Evolutionary conservation across 352 stramenopile genomes (phyloP).

Genomic region (Phytophthora hibernalis): DNA sequence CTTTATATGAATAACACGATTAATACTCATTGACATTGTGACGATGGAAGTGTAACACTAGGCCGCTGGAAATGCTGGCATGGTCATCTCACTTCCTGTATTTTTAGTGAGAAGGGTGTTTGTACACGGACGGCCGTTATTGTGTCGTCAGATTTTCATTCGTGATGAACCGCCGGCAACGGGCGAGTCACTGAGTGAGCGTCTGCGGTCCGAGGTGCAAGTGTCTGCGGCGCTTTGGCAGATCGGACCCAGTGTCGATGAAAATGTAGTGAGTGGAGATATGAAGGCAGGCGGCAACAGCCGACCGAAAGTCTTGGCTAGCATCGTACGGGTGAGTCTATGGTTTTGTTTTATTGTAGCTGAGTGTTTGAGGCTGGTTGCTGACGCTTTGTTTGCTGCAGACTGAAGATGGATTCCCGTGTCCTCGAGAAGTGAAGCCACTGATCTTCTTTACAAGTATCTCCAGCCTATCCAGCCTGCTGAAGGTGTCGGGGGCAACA

Average conservation of each 20-base stretch:
- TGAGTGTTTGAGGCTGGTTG: not conserved
- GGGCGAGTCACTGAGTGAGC: constrained; percentile 56
- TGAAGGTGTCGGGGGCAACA: not conserved
- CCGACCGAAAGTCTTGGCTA: not conserved
- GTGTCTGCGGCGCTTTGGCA: constrained; percentile 36
- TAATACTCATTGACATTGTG: constrained; percentile 14
- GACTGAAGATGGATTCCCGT: constrained; percentile 16
- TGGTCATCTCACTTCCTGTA: not conserved
- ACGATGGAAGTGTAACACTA: constrained; percentile 10
- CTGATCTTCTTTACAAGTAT: constrained; percentile 85
- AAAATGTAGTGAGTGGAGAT: constrained; percentile 8
- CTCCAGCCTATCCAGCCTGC: constrained; percentile 60
- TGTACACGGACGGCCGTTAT: constrained; percentile 17
- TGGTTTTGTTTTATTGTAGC: not conserved
- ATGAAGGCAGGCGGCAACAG: constrained; percentile 1
- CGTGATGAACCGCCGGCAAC: constrained; percentile 28
- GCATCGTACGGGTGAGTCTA: constrained; percentile 13
- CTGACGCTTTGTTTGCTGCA: constrained; percentile 1
- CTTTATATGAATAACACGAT: constrained; percentile 29
- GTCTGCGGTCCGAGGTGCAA: constrained; percentile 56
- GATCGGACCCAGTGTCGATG: constrained; percentile 3
- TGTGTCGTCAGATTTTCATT: not conserved
- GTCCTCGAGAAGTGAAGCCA: constrained; percentile 51
- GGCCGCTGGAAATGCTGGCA: constrained; percentile 7
- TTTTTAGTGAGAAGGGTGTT: constrained; percentile 13